Base-by-base conservation (phyloP, 805 yeast species). In the Kazachstania viticola region DNA sequence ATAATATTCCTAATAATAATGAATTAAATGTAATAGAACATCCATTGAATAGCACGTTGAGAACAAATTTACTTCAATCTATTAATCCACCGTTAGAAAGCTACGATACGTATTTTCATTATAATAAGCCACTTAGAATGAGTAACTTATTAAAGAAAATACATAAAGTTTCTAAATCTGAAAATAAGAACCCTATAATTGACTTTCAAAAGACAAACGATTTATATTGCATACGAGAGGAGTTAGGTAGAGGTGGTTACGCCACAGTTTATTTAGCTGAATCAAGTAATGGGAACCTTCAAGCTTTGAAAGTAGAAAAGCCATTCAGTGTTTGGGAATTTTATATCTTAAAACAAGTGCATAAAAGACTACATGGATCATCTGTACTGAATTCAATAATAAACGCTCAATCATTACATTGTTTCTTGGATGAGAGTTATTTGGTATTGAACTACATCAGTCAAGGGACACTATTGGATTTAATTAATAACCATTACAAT, bases 281-380 rank as follows among this genome's bases (percentile, higher is more conserved):
- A 49, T 60, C 67, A 9, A 65, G 71, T 38, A 51, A 56, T 7
- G 83, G 81, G 1, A 48, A 55, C 1, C 46, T 69, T 21, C 67
- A 64, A 31, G 94, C 95, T 0, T 55, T 85, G 32, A 85, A 85
- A 48, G 69, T 79, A 11, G 84, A 79, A 46, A 63, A 65, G 13
- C 83, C 88, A 0, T 60, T 81, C 0, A 68, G 72, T 28, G 61
- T 71, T 4, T 84, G 95, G 95, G 95, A 85, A 54, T 81, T 67
- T 45, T 83, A 80, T 49, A 73, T 82, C 13, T 57, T 83, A 41
- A 66, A 61, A 22, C 75, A 74, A 42, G 61, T 81, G 1, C 72
- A 71, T 23, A 35, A 50, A 33, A 49, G 75, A 25, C 39, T 68
- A 16, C 29, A 33, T 3, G 52, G 44, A 3, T n/a, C 18, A 2